Base-by-base conservation (phyloP, 2,329 filamentous ascomycete species). In the Xylariaceae sp. region DNA sequence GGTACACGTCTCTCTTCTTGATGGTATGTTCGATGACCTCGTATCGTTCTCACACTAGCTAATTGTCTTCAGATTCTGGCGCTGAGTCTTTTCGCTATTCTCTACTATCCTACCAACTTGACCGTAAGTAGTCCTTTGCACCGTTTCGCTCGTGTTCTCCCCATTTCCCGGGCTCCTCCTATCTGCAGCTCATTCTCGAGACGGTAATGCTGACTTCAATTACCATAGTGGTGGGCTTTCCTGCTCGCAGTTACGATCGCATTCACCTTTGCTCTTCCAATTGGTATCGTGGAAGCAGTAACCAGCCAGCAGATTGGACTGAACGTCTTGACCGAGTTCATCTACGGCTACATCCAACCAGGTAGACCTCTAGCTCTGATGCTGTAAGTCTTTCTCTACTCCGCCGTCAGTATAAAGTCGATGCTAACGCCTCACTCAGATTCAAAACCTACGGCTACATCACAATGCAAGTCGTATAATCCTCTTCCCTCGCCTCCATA, bases 271-370 rank as follows among this genome's bases (percentile, higher is more conserved):
- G 77, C 85, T 7, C 73, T 90, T 10, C 87, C 87, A 0, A 86
- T 86, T 51, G 85, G 85, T 47, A 88, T 90, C 60, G 83, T 90
- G 39, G 81, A 88, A 67, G 88, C 86, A 44, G 79, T 86, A 3
- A 88, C 88, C 3, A 85, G 89, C 68, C 86, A 87, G 71, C 77
- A 89, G 75, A 85, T 90, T 44, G 87, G 86, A 1, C 76, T 91
- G 41, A 91, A 91, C 63, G 87, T 92, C 30, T 75, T 91, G 62
- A 89, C 87, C 0, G 88, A 90, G 73, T 89, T 90, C 64, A 76
- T 92, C 3, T 84, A 85, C 60, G 88, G 88, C 1, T 91, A 91
- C 67, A 88, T 91, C 67, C 86, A 89, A 63, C 88, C 88, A 0
- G 88, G 88, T 2, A 76, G 82, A 4, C 88, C 88, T 0, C 75